Evolutionary conservation across 129 eudicot genomes (phyloP).

Genomic region (Glebionis coronaria): DNA sequence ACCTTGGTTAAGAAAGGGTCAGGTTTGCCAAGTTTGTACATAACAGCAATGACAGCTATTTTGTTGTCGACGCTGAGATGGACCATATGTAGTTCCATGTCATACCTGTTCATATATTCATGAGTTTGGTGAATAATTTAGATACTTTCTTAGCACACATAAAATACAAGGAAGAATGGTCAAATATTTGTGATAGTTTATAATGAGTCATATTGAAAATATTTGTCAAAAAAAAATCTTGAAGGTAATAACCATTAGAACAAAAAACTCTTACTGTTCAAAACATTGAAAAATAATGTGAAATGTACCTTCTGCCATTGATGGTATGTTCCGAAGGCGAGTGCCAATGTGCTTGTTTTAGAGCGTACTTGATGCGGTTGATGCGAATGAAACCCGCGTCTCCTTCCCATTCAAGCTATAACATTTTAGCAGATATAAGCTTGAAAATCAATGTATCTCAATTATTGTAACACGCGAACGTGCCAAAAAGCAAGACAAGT

Average conservation of each 20-base stretch:
- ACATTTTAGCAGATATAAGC: background rate
- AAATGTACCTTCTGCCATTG: slow-evolving; percentile 43
- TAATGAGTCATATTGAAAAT: too few relatives aligned
- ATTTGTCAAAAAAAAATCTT: too few relatives aligned
- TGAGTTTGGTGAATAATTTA: background rate
- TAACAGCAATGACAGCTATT: slow-evolving; percentile 46
- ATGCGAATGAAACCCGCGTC: slow-evolving; percentile 45
- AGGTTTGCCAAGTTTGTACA: slow-evolving; percentile 46
- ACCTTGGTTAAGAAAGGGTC: slow-evolving; percentile 48
- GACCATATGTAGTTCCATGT: slow-evolving; percentile 57
- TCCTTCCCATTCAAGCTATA: slow-evolving; percentile 52
- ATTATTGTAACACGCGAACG: background rate
- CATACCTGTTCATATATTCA: slow-evolving; percentile 33
- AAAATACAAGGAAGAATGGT: too few relatives aligned
- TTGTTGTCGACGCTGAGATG: slow-evolving; percentile 34
- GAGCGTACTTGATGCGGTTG: slow-evolving; percentile 31
- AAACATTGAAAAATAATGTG: background rate
- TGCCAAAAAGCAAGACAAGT: background rate
- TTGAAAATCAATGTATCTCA: background rate
- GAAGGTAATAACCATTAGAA: too few relatives aligned
- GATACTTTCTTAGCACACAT: background rate
- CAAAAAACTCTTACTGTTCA: too few relatives aligned
- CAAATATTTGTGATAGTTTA: too few relatives aligned
- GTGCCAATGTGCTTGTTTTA: slow-evolving; percentile 57
- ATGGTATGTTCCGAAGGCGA: slow-evolving; percentile 57